Percentiles rank a stretch among this genome's conserved stretches.
phyloP scores from a whole-genome alignment of 768 basidiomycete genomes.

The Lanmaoa rubissima region DNA sequence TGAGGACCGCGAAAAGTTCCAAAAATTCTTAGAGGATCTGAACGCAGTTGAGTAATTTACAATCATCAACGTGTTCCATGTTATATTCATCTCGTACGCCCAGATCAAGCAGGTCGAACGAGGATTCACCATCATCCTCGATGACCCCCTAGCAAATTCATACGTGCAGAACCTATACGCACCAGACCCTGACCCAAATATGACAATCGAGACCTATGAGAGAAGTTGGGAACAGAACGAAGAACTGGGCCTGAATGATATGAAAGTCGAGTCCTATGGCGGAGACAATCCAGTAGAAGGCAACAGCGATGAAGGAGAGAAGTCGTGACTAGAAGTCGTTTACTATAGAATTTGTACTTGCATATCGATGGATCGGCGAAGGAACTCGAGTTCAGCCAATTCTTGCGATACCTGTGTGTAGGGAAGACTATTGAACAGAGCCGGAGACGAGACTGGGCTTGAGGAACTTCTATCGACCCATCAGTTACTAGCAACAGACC shows the following conservation, averaged over 20 bases:
- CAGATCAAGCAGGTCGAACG: slow-evolving; percentile 76
- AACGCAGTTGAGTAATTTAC: slow-evolving; percentile 56
- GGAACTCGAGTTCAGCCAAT: not conserved
- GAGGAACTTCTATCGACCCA: too few relatives aligned
- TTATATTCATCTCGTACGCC: not conserved
- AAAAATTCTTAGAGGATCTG: slow-evolving; percentile 70
- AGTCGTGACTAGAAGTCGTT: slow-evolving; percentile 1
- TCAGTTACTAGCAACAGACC: too few relatives aligned
- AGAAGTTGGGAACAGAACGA: slow-evolving; percentile 91
- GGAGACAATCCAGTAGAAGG: slow-evolving; percentile 11
- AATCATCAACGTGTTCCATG: not conserved
- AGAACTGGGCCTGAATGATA: slow-evolving; percentile 89
- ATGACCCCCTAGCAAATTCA: slow-evolving; percentile 94
- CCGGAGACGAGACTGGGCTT: too few relatives aligned
- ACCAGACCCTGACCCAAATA: slow-evolving; percentile 94
- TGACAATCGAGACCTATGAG: slow-evolving; percentile 81
- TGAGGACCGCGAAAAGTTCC: slow-evolving; percentile 61
- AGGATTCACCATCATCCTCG: slow-evolving; percentile 90
- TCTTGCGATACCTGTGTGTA: not conserved
- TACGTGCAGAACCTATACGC: slow-evolving; percentile 97
- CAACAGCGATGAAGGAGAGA: not conserved
- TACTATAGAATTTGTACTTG: not conserved
- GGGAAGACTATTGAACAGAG: too few relatives aligned
- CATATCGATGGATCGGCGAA: not conserved
- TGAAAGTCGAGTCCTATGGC: slow-evolving; percentile 60